Evolutionary conservation across 2,329 filamentous ascomycete genomes (phyloP), one percentile per base, ranked within the genome.

Genomic region (Phaeosphaeriaceae sp.): DNA sequence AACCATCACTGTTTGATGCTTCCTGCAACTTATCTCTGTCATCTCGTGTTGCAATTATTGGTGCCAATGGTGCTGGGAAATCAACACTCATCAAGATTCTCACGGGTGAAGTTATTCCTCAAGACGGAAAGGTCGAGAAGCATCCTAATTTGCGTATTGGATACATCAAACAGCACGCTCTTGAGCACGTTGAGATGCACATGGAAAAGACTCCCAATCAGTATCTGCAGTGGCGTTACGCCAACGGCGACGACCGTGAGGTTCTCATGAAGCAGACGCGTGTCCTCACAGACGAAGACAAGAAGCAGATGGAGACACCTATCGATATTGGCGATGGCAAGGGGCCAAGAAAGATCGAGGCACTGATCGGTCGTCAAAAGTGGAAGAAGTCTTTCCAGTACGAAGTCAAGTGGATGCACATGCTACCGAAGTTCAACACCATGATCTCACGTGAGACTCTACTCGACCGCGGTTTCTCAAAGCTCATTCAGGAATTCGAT

Each of bases 331-430:
- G 86, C 35, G 92, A 96, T 62, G 93, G 93, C 63, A 88, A 86
- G 66, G 88, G 90, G 11, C 76, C 81, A 18, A 85, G 88, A 56
- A 89, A 89, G 70, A 80, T 99, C 42, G 94, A 99, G 74, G 81
- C 89, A 13, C 82, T 99, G 21, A 95, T 99, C 63, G 94, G 94
- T 81, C 89, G 94, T 64, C 92, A 97, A 73, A 99, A 99, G 81
- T 97, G 85, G 80, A 97, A 99, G 87, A 99, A 99, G 85, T 89
- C 88, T 33, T 97, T 96, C 84, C 92, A 97, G 81, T 97, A 97
- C 71, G 93, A 97, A 80, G 86, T 97, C 36, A 97, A 97, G 84
- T 99, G 94, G 94, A 79, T 87, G 55, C 83, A 85, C 58, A 84
- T 91, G 76, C 81, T 97, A 16, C 94, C 94, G 52, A 99, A 97